Evolutionary conservation across 768 basidiomycete species (phyloP).

Genomic region (Lentinula raphanica): DNA sequence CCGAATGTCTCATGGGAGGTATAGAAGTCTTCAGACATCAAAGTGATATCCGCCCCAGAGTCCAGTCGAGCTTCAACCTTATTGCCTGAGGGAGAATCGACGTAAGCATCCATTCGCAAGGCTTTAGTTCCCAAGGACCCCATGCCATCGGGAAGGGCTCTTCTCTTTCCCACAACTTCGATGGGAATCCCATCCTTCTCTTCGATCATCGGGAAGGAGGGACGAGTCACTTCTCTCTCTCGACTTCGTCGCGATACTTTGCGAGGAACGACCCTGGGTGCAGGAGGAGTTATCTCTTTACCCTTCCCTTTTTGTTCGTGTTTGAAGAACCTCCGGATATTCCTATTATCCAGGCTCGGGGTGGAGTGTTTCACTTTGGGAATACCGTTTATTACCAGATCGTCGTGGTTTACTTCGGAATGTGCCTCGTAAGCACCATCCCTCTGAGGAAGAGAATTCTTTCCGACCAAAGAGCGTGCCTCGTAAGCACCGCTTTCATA

Average conservation of each 20-base stretch:
- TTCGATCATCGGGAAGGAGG: not conserved
- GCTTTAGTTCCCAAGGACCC: not conserved
- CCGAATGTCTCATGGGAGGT: not conserved
- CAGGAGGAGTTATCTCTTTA: not conserved
- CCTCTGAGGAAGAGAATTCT: not conserved
- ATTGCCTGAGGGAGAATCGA: not conserved
- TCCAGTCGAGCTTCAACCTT: not conserved
- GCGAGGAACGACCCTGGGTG: not conserved
- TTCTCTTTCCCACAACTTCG: not conserved
- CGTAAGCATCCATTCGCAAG: not conserved
- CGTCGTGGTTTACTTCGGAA: not conserved
- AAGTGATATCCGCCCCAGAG: no score
- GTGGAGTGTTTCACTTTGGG: no score
- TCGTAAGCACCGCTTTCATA: no score
- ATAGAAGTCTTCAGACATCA: conserved; percentile 11
- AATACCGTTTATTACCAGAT: no score
- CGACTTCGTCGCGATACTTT: not conserved
- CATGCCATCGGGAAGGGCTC: not conserved
- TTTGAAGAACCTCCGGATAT: not conserved
- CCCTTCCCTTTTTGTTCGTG: not conserved
- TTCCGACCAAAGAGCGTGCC: no score
- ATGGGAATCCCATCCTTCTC: not conserved
- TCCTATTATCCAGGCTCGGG: not conserved
- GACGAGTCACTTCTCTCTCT: not conserved
- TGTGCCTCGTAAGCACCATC: not conserved